Evolutionary conservation across 2,329 filamentous ascomycete genomes (phyloP), one percentile per base, ranked within the genome.

Genomic region (Beauveria asiatica): DNA sequence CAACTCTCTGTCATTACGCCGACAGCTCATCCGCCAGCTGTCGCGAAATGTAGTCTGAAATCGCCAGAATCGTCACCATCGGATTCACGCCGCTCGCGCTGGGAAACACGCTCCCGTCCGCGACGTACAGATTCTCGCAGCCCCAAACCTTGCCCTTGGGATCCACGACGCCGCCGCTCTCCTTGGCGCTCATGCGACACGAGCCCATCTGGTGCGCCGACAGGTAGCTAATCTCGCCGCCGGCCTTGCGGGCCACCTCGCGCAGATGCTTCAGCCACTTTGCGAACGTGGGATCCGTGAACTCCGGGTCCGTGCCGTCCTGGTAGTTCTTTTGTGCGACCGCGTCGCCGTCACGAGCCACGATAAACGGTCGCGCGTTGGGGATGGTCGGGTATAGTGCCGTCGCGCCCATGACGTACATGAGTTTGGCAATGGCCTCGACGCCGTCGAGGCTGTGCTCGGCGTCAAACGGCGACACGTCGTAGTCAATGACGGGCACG

Each of bases 121-220:
- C 83, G 19, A 92, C 83, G 68, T 84, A 90, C 66, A 92, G 68
- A 0, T 80, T 82, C 66, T 84, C 74, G 0, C 77, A 79, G 1
- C 82, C 87, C 86, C 87, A 92, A 7, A 90, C 83, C 63, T 70
- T 76, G 2, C 85, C 84, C 62, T 71, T 74, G 3, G 75, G 70
- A 67, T 86, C 82, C 2, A 87, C 85, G 13, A 86, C 84, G 30
- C 84, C 83, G 44, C 74, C 74, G 33, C 73, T 71, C 59, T 72
- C 70, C 63, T 71, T 72, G 48, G 76, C 76, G 62, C 83, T 84
- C 89, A 92, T 93, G 3, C 87, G 78, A 67, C 87, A 90, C 10
- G 84, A 84, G 23, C 88, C 87, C 89, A 92, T 92, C 75, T 92
- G 89, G 72, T 93, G 89, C 19, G 89, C 89, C n/a, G 84, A 88